Evolutionary conservation across 1,284 basidiomycete species (phyloP).

Genomic region (Thecaphora thlaspeos): DNA sequence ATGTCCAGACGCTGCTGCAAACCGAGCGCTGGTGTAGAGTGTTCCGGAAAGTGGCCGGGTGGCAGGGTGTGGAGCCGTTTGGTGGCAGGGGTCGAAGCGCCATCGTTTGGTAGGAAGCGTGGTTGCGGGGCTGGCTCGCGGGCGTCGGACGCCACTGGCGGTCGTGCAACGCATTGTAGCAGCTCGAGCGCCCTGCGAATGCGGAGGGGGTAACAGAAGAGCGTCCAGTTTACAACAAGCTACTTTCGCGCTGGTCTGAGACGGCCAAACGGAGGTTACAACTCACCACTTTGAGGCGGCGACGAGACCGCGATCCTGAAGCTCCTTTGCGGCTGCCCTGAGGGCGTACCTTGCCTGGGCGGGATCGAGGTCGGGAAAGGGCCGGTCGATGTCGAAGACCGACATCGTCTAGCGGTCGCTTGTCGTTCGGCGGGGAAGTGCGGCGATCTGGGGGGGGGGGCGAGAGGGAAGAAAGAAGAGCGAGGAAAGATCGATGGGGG

Average conservation of each 20-base stretch:
- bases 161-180: constrained; percentile 26
- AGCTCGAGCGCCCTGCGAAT: constrained; percentile 43
- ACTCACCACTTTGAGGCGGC: constrained; percentile 37
- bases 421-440: too few relatives aligned
- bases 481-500: too few relatives aligned
- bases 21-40: constrained; percentile 51
- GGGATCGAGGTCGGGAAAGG: constrained; percentile 38
- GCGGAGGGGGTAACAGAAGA: background rate
- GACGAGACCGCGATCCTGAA: constrained; percentile 31
- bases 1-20: constrained; percentile 26
- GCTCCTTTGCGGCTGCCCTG: constrained; percentile 24
- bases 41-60: constrained; percentile 33
- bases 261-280: too few relatives aligned
- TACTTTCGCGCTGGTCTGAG: too few relatives aligned
- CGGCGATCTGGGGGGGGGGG: too few relatives aligned
- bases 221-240: background rate
- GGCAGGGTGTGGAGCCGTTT: constrained; percentile 7
- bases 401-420: constrained; percentile 8
- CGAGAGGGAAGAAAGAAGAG: too few relatives aligned
- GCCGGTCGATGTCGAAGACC: constrained; percentile 27
- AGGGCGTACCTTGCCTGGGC: constrained; percentile 21
- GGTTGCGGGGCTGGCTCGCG: constrained; percentile 1
- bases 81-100: constrained; percentile 24
- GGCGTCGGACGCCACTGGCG: background rate
- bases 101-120: background rate